These are phyloP conservation scores for Apiotrichum sp. DNA, from an alignment of 1,284 basidiomycete species.

Conservation along the genomic window DNA sequence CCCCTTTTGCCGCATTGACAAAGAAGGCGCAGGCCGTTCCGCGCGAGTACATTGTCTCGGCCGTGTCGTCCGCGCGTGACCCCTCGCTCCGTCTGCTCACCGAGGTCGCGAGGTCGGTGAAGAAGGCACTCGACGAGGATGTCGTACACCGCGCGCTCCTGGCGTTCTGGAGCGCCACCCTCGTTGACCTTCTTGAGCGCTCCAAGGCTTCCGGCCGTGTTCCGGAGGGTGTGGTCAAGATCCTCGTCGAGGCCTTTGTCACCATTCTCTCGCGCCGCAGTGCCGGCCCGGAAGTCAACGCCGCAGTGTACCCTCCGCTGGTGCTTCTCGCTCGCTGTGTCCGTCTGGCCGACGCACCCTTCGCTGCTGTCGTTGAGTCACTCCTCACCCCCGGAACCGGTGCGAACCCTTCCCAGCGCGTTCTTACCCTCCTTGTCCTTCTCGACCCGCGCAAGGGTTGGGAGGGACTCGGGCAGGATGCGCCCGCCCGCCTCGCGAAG, in stretches of 20 bases:
- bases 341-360: constrained; percentile 39
- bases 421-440: constrained; percentile 41
- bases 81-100: constrained; percentile 56
- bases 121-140: constrained; percentile 52
- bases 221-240: constrained; percentile 39
- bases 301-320: constrained; percentile 44
- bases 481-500: constrained; percentile 20
- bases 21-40: constrained; percentile 66
- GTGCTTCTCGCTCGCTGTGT: constrained; percentile 42
- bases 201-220: constrained; percentile 25
- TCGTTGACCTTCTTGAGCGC: constrained; percentile 69
- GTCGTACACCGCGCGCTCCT: constrained; percentile 65
- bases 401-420: constrained; percentile 39
- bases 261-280: constrained; percentile 25
- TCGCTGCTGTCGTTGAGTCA: constrained; percentile 33
- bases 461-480: constrained; percentile 31
- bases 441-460: constrained; percentile 38
- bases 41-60: constrained; percentile 64
- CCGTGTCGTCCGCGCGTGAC: constrained; percentile 52
- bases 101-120: constrained; percentile 57
- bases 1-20: constrained; percentile 65
- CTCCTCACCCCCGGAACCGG: constrained; percentile 35
- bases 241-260: constrained; percentile 44
- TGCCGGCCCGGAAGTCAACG: constrained; percentile 40
- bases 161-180: constrained; percentile 73